These are phyloP conservation scores for Leccinum boreale DNA, from an alignment of 768 basidiomycete genomes.

Conservation along the genomic window DNA sequence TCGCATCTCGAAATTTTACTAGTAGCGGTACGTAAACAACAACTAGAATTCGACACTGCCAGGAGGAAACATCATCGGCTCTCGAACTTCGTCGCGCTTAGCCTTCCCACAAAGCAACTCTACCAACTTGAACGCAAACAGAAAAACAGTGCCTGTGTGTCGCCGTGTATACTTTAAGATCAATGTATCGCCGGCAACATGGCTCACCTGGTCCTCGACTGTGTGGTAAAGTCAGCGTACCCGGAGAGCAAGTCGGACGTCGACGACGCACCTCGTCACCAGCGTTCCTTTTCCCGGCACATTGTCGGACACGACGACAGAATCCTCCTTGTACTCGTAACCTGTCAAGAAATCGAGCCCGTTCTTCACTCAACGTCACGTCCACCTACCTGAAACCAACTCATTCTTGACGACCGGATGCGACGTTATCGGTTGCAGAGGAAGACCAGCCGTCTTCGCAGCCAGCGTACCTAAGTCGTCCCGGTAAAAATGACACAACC, in stretches of 20 bases:
- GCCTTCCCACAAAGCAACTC: conserved; percentile 63
- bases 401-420: conserved; percentile 67
- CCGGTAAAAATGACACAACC: neutral
- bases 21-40: conserved; percentile 11
- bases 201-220: conserved; percentile 70
- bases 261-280: conserved; percentile 62
- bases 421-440: conserved; percentile 67
- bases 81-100: conserved; percentile 57
- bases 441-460: conserved; percentile 59
- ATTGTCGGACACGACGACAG: conserved; percentile 60
- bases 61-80: conserved; percentile 70
- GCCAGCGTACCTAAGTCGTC: conserved; percentile 56
- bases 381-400: conserved; percentile 49
- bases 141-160: conserved; percentile 63
- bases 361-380: neutral
- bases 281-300: conserved; percentile 44
- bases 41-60: conserved; percentile 38
- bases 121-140: conserved; percentile 74
- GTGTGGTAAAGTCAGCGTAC: neutral
- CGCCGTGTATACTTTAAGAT: neutral
- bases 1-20: conserved; percentile 23
- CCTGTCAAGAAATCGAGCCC: conserved; percentile 34
- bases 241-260: neutral
- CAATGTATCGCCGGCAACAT: neutral
- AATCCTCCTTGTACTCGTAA: conserved; percentile 71